phyloP scores from a whole-genome alignment of 208 protist species.

The Acanthamoeba castellanii region DNA sequence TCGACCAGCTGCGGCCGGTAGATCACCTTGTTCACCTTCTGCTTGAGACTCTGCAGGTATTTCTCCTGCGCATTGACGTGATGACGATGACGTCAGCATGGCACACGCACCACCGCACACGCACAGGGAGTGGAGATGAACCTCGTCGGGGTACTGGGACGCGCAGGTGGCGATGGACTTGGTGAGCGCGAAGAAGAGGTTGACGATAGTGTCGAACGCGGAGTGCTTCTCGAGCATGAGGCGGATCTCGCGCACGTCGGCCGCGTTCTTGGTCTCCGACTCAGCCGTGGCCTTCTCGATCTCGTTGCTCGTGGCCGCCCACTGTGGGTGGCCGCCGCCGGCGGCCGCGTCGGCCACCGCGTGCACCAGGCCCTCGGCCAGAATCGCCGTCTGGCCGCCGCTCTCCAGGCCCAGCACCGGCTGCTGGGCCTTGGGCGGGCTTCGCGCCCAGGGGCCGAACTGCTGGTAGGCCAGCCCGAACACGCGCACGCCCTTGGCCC shows the following conservation, averaged over 20 bases:
- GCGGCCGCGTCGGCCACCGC: neutral
- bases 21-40: constrained; percentile 53
- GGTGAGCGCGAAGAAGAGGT: constrained; percentile 39
- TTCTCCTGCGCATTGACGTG: neutral
- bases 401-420: neutral
- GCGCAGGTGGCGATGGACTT: constrained; percentile 45
- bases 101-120: neutral
- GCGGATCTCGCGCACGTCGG: constrained; percentile 23
- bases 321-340: neutral
- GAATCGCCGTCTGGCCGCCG: neutral
- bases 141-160: constrained; percentile 11
- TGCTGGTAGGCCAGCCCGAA: constrained; percentile 52
- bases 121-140: neutral
- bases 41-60: constrained; percentile 9
- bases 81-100: neutral
- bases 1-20: constrained; percentile 13
- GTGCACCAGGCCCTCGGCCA: neutral
- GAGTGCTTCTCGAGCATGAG: constrained; percentile 35
- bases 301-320: neutral
- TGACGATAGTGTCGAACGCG: constrained; percentile 12
- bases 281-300: neutral
- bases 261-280: neutral
- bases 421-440: neutral
- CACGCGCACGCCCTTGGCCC: constrained; percentile 17
- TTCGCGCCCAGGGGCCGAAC: constrained; percentile 1